Evolutionary conservation across 345 rosid genomes (phyloP).

Genomic region (Moricandia moricandioides): DNA sequence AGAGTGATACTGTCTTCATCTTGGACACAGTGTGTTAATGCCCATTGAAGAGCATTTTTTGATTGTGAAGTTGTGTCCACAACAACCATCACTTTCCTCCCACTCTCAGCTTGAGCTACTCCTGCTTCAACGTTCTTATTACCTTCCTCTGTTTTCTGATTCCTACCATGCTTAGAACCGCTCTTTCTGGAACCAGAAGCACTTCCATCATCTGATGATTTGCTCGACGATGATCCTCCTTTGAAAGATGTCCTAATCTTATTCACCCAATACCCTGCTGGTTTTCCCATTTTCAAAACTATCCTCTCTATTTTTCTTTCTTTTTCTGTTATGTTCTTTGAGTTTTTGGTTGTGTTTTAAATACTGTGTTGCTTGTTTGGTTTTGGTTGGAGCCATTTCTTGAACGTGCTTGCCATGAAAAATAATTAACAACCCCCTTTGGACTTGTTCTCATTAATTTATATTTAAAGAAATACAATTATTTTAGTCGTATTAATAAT

Average conservation of each 20-base stretch:
- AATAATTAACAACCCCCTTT: background rate
- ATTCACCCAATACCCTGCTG: conserved; percentile 42
- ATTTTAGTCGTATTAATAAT: conserved; percentile 5
- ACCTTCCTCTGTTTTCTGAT: conserved; percentile 32
- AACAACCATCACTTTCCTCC: conserved; percentile 82
- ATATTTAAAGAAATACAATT: background rate
- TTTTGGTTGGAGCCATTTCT: conserved; percentile 36
- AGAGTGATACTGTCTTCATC: conserved; percentile 69
- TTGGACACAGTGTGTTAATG: conserved; percentile 82
- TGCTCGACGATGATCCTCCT: conserved; percentile 42
- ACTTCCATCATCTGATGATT: conserved; percentile 42
- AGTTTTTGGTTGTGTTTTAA: conserved; percentile 26
- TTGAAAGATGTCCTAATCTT: conserved; percentile 40
- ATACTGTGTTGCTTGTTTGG: conserved; percentile 31
- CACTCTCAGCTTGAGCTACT: conserved; percentile 28
- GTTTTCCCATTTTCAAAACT: conserved; percentile 32
- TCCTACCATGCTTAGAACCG: conserved; percentile 30
- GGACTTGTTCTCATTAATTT: conserved; percentile 19
- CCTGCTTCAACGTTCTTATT: conserved; percentile 23
- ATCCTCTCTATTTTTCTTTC: background rate
- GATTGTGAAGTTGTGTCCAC: conserved; percentile 84
- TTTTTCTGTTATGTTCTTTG: background rate
- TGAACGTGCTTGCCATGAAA: conserved; percentile 41
- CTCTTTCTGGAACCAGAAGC: conserved; percentile 32
- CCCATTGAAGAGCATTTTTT: conserved; percentile 90